These are phyloP conservation scores for Exophiala dermatitidis DNA, from an alignment of 2,329 filamentous ascomycete species.

Conservation along the genomic window DNA sequence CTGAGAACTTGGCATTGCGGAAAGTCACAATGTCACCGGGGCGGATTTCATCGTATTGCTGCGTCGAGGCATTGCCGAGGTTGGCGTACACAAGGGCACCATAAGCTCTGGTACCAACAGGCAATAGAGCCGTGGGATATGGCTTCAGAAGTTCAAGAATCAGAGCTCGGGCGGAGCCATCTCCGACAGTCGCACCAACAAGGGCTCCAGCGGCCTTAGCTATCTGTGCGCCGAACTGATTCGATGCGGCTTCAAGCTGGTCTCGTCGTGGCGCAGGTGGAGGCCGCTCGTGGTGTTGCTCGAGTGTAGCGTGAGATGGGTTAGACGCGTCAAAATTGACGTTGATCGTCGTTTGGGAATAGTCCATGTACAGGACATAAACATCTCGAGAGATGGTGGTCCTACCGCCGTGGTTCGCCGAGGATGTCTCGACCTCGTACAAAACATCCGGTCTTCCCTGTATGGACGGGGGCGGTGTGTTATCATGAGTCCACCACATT, in stretches of 20 bases:
- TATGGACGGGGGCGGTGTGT: slow-evolving; percentile 70
- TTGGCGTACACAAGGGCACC: slow-evolving; percentile 92
- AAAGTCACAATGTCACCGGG: slow-evolving; percentile 88
- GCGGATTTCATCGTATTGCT: slow-evolving; percentile 86
- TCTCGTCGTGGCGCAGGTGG: slow-evolving; percentile 80
- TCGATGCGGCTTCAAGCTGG: slow-evolving; percentile 80
- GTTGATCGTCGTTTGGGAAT: slow-evolving; percentile 86
- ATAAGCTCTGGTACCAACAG: slow-evolving; percentile 82
- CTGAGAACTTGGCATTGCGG: slow-evolving; percentile 88
- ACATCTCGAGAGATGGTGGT: slow-evolving; percentile 69
- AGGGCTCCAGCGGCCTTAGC: slow-evolving; percentile 64
- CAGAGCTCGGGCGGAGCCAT: slow-evolving; percentile 71
- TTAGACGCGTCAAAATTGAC: slow-evolving; percentile 71
- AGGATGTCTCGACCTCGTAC: slow-evolving; percentile 73
- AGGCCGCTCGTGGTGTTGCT: slow-evolving; percentile 80
- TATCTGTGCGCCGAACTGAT: slow-evolving; percentile 72
- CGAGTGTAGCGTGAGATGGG: slow-evolving; percentile 62
- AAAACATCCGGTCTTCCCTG: slow-evolving; percentile 77
- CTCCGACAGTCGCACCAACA: slow-evolving; percentile 65
- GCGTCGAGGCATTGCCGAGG: slow-evolving; percentile 84
- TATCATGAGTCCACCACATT: slow-evolving; percentile 81
- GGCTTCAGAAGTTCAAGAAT: slow-evolving; percentile 72
- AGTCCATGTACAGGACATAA: slow-evolving; percentile 87
- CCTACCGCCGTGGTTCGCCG: slow-evolving; percentile 62
- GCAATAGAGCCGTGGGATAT: slow-evolving; percentile 64